phyloP scores from a whole-genome alignment of 2,329 filamentous ascomycete species.

The Penicillium sp. region DNA sequence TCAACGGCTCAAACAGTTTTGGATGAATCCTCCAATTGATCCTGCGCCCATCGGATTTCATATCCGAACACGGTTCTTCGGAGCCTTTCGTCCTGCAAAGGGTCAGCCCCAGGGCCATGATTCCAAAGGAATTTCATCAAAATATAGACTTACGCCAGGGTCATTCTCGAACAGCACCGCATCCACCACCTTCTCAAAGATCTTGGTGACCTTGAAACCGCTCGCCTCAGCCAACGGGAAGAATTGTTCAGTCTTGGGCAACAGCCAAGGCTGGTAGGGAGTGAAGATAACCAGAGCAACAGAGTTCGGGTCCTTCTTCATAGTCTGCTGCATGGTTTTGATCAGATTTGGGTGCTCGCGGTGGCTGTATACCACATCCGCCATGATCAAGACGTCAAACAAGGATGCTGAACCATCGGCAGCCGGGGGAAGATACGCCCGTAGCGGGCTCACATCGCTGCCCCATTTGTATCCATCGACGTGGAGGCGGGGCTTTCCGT shows the following conservation, averaged over 20 bases:
- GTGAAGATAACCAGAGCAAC: conserved; percentile 85
- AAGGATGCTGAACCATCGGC: conserved; percentile 50
- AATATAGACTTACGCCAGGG: conserved; percentile 52
- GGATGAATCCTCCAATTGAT: conserved; percentile 17
- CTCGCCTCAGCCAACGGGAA: conserved; percentile 64
- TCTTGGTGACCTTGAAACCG: conserved; percentile 68
- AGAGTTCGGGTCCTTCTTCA: conserved; percentile 50
- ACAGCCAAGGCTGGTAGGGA: conserved; percentile 82
- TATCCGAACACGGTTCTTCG: conserved; percentile 77
- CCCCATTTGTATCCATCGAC: conserved; percentile 80
- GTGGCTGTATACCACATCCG: conserved; percentile 85
- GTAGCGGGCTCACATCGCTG: conserved; percentile 50
- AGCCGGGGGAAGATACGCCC: conserved; percentile 47
- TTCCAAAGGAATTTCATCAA: neutral
- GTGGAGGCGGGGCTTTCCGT: conserved; percentile 37
- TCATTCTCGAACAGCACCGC: conserved; percentile 84
- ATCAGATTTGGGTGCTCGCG: conserved; percentile 73
- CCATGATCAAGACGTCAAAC: conserved; percentile 77
- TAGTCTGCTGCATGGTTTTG: conserved; percentile 58
- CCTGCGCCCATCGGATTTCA: conserved; percentile 54
- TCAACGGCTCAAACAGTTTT: conserved; percentile 8
- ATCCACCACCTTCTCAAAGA: conserved; percentile 73
- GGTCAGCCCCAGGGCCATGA: conserved; percentile 11
- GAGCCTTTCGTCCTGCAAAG: conserved; percentile 58
- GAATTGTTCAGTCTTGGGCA: conserved; percentile 74